Evolutionary conservation across 2,329 filamentous ascomycete genomes (phyloP).

Genomic region (Alternaria infectoria): DNA sequence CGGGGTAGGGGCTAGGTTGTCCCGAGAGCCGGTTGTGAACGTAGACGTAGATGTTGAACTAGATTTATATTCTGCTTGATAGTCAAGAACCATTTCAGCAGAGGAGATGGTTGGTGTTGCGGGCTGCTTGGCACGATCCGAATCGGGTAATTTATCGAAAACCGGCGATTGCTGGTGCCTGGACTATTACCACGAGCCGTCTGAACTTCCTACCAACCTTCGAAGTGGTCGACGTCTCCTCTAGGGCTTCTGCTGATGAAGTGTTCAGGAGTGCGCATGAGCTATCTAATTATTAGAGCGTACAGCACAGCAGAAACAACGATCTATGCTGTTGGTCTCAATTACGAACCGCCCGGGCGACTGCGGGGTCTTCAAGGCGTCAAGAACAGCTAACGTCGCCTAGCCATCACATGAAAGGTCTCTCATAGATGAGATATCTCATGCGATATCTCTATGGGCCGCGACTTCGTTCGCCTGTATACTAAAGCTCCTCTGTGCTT

Average conservation of each 20-base stretch:
- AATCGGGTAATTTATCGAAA: not conserved
- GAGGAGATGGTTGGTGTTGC: not conserved
- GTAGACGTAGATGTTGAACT: not conserved
- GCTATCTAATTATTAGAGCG: no score
- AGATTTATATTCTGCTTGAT: not conserved
- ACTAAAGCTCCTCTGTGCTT: not conserved
- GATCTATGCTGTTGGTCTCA: no score
- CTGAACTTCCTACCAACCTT: not conserved
- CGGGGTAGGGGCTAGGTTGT: constrained; percentile 1
- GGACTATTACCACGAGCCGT: not conserved
- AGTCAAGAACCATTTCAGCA: not conserved
- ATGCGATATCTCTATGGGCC: not conserved
- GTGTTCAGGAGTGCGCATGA: no score
- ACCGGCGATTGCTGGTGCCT: not conserved
- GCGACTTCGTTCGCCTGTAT: not conserved
- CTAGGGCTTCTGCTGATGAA: no score
- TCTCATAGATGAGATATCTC: not conserved
- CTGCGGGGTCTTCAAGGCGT: not conserved
- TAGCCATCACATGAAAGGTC: not conserved
- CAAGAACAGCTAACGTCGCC: not conserved
- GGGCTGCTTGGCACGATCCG: not conserved
- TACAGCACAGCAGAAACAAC: no score
- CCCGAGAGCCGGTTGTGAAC: not conserved
- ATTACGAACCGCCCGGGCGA: no score
- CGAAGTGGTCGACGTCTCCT: not conserved